A percentile compares a stretch with the other conserved stretches of the same genome.
Conservation (phyloP, 371 early-diverging fungal species). For the Circinella umbellata region DNA sequence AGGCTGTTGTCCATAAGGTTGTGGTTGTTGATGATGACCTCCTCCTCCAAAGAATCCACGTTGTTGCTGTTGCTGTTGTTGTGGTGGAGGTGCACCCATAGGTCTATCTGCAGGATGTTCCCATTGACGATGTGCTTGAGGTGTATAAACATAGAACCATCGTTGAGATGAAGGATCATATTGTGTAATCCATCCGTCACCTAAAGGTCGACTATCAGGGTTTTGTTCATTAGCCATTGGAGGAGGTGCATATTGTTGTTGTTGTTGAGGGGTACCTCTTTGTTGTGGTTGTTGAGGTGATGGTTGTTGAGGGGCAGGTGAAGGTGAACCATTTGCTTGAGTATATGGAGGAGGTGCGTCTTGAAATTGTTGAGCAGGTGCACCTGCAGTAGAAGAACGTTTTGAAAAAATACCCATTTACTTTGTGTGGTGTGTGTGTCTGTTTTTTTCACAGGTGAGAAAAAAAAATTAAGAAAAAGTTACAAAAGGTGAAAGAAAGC, state of each 20-base stretch:
- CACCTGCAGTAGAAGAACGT: conserved; percentile 14
- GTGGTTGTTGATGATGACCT: conserved; percentile 11
- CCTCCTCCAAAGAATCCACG: background rate
- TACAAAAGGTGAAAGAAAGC: background rate
- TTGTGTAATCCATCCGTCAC: conserved; percentile 52
- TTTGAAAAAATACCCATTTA: conserved; percentile 46
- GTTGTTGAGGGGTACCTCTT: background rate
- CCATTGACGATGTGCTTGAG: conserved; percentile 53
- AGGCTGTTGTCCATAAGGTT: conserved; percentile 24
- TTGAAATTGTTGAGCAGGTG: conserved; percentile 17
- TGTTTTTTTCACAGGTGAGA: conserved; percentile 1
- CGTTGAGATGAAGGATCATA: conserved; percentile 39
- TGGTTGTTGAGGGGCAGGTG: conserved; percentile 12
- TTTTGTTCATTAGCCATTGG: conserved; percentile 38
- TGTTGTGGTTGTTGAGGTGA: conserved; percentile 5
- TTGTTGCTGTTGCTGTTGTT: conserved; percentile 2
- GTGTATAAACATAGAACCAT: conserved; percentile 56
- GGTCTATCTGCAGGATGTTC: conserved; percentile 51
- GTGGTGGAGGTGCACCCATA: conserved; percentile 17
- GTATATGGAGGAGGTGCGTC: conserved; percentile 33
- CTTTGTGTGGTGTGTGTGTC: background rate
- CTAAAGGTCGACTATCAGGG: conserved; percentile 40
- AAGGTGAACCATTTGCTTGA: conserved; percentile 1
- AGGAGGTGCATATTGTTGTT: conserved; percentile 40
- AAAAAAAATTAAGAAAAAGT: conserved; percentile 10